Evolutionary conservation across 139 green algal genomes (phyloP), one percentile per base, ranked within the genome.

Genomic region (Mychonastes homosphaera): DNA sequence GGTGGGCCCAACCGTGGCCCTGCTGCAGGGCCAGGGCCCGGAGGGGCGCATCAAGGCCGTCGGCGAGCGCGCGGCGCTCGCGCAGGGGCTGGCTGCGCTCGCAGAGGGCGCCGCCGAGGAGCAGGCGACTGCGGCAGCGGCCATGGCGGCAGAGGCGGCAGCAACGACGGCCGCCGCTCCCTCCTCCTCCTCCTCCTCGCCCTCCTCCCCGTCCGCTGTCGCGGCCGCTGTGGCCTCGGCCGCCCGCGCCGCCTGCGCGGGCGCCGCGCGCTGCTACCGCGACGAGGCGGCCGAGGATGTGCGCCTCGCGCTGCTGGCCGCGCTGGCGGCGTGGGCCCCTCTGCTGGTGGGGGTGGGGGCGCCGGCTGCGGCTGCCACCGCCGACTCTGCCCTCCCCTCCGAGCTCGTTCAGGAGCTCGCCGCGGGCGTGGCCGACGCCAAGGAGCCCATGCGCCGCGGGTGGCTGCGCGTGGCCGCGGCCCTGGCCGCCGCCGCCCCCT

Each of bases 31-130:
- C 41, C 77, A 56, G 18, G n/a, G n/a, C 28, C 55, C 70, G 16
- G 79, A 84, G 55, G 84, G 80, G 34, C 87, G 85, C 54, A 41
- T 88, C 21, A 86, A 85, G 56, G 71, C 59, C 16, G 70, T 57
- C 12, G 28, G 62, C 21, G 84, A 91, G 65, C 70, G 83, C 19
- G 59, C 49, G 9, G 73, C 63, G 19, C 63, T 91, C n/a, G 61
- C 63, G 6, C 27, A 48, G 8, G 73, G 64, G 15, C 54, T 89
- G 24, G 52, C 52, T 1, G 56, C 68, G 0, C 62, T 89, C 63
- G 60, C 75, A 3, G 29, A 34, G 6, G 1, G 34, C 46, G 21
- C 4, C 46, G 15, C 46, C 46, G 6, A 8, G 18, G 13, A 33
- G 43, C 39, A 39, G 39, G 27, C 27, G 30, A 3, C 32, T 51